Percentiles rank a stretch among this genome's conserved stretches.
These are phyloP conservation scores for Echinochloa phyllopogon DNA, from an alignment of 176 grass and related monocot genomes.

Conservation along the genomic window DNA sequence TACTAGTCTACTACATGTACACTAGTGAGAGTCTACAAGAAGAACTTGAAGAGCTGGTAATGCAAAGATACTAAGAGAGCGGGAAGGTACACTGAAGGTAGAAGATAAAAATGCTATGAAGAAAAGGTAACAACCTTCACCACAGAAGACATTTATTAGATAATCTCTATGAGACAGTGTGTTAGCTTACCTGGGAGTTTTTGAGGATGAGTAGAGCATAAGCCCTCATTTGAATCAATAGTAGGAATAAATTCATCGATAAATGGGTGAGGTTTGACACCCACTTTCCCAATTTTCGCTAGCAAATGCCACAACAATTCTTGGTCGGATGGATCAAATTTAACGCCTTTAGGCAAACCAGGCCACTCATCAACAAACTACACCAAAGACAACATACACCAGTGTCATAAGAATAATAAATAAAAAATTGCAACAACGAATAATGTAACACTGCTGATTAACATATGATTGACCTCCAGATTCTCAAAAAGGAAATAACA, in stretches of 20 bases:
- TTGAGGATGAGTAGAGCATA: constrained; percentile 87
- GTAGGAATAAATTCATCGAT: constrained; percentile 92
- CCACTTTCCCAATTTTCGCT: constrained; percentile 57
- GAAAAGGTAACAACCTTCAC: neutral
- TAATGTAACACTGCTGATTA: neutral
- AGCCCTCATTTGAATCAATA: constrained; percentile 75
- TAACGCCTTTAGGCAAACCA: constrained; percentile 93
- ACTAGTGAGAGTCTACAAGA: neutral
- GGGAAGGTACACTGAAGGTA: neutral
- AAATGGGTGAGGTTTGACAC: constrained; percentile 72
- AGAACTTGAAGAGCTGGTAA: neutral
- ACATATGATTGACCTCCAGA: neutral
- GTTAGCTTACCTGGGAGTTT: constrained; percentile 71
- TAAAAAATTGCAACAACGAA: neutral
- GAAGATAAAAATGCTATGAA: neutral
- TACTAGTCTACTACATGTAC: neutral
- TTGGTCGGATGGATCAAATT: constrained; percentile 90
- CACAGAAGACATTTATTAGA: neutral
- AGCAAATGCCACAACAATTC: constrained; percentile 87
- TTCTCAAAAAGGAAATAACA: neutral
- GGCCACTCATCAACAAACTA: constrained; percentile 88
- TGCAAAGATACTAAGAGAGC: neutral
- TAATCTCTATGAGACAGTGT: neutral
- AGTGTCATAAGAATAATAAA: neutral
- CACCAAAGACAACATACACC: neutral